phyloP scores from a whole-genome alignment of 2,329 filamentous ascomycete genomes.

The Aspergillus uvarum region DNA sequence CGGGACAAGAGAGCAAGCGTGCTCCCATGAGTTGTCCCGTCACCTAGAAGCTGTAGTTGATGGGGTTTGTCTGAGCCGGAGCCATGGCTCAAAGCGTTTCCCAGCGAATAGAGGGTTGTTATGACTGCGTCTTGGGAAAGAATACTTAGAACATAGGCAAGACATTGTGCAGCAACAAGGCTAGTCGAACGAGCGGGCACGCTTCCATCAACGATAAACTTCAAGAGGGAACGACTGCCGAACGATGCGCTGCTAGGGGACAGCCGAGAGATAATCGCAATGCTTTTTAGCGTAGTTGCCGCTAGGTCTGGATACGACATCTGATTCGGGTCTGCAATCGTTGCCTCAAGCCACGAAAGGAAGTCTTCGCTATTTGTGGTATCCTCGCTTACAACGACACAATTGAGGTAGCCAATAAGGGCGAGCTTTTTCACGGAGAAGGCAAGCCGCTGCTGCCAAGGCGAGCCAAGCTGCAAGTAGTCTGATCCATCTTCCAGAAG shows the following conservation, averaged over 20 bases:
- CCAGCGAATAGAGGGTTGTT: slow-evolving; percentile 92
- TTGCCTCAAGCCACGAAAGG: slow-evolving; percentile 81
- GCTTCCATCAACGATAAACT: slow-evolving; percentile 82
- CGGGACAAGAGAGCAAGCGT: slow-evolving; percentile 44
- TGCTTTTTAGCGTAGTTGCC: slow-evolving; percentile 72
- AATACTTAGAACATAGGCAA: slow-evolving; percentile 76
- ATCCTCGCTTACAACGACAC: slow-evolving; percentile 76
- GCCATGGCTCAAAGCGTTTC: slow-evolving; percentile 83
- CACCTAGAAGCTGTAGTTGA: slow-evolving; percentile 31
- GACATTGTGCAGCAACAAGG: slow-evolving; percentile 74
- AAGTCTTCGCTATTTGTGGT: slow-evolving; percentile 75
- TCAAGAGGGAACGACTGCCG: slow-evolving; percentile 75
- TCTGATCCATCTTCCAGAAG: slow-evolving; percentile 86
- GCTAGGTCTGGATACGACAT: slow-evolving; percentile 79
- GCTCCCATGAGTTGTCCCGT: slow-evolving; percentile 48
- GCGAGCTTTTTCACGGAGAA: slow-evolving; percentile 82
- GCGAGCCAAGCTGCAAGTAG: slow-evolving; percentile 80
- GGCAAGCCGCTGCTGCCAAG: slow-evolving; percentile 82
- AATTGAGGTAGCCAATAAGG: slow-evolving; percentile 81
- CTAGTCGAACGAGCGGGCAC: slow-evolving; percentile 66
- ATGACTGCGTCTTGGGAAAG: slow-evolving; percentile 92
- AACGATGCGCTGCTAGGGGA: slow-evolving; percentile 71
- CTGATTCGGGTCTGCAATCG: slow-evolving; percentile 73
- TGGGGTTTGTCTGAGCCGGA: slow-evolving; percentile 50
- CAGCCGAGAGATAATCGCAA: slow-evolving; percentile 77